Evolutionary conservation across 2,329 filamentous ascomycete species (phyloP), one percentile per base, ranked within the genome.

Genomic region (Pseudogymnoascus sp.): DNA sequence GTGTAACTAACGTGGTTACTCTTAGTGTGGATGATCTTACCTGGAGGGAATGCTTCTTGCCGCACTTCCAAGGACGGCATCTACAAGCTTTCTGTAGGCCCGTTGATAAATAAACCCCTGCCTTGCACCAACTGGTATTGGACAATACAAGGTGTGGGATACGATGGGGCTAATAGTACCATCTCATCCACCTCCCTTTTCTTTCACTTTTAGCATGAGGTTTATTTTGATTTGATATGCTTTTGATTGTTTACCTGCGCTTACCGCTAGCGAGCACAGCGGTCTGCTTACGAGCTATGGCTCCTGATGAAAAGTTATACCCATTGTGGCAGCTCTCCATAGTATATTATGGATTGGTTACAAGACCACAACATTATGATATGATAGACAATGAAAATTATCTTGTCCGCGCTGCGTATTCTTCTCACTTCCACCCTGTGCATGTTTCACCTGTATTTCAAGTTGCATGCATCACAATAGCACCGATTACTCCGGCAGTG

Each of bases 41-140:
- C 22, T 72, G 68, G 69, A 69, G 66, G 57, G 70, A 72, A 39
- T 66, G 64, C 58, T 67, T 70, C 57, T 60, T 65, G 47, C 65
- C 68, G 3, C 60, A 62, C 36, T 69, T 65, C 60, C 50, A 60
- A 6, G 63, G 63, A 5, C 62, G 62, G 16, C 67, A 69, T 65
- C 35, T 70, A 39, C 62, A 61, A 47, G 66, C 62, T 16, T 68
- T 66, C 58, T 69, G 67, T 54, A 60, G 60, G 50, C 65, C 64
- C 14, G 50, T 66, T 43, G 36, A 5, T 30, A 57, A 28, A 14
- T 41, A 28, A 41, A 2, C 43, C 1, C 18, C 43, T 8, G 5
- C n/a, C 43, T 54, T 54, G n/a, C 9, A n/a, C n/a, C 43, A 30
- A 54, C 9, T 33, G 25, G 6, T 28, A 28, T 28, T 14, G 9